Conservation (phyloP, 352 stramenopile genomes). For the Phytophthora pluvialis region DNA sequence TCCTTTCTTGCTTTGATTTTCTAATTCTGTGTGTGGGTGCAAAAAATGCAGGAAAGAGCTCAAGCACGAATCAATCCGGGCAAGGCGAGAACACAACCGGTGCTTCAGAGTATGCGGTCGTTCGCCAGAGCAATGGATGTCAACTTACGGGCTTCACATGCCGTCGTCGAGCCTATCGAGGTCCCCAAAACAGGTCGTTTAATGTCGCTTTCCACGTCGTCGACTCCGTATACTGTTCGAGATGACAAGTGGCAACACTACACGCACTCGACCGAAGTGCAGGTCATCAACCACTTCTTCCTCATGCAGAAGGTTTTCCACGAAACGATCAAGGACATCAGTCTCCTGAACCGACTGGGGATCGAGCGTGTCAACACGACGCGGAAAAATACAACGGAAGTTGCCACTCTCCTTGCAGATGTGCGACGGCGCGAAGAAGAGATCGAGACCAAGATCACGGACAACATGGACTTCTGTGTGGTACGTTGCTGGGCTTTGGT, state of each 20-base stretch:
- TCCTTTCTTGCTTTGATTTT: not conserved
- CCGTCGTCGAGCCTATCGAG: not conserved
- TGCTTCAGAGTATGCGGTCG: constrained; percentile 5
- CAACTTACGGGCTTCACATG: not conserved
- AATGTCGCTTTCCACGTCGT: not conserved
- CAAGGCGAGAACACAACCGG: not conserved
- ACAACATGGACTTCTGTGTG: constrained; percentile 53
- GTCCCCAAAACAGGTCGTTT: not conserved
- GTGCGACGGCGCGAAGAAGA: constrained; percentile 16
- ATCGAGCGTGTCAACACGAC: constrained; percentile 30
- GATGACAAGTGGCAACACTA: constrained; percentile 5
- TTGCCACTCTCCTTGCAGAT: constrained; percentile 2
- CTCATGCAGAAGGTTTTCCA: constrained; percentile 50
- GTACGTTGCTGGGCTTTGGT: constrained; percentile 18
- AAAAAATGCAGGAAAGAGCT: constrained; percentile 6
- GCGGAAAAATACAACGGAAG: constrained; percentile 6
- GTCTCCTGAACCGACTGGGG: constrained; percentile 46
- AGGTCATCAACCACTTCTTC: constrained; percentile 55
- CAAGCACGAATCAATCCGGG: constrained; percentile 18
- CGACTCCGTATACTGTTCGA: not conserved
- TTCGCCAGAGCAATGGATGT: not conserved
- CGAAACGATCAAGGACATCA: constrained; percentile 55
- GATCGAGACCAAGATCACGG: constrained; percentile 39
- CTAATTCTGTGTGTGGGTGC: not conserved
- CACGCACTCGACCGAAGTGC: constrained; percentile 31